phyloP scores from a whole-genome alignment of 1,284 basidiomycete genomes.

The Irpex sp. region DNA sequence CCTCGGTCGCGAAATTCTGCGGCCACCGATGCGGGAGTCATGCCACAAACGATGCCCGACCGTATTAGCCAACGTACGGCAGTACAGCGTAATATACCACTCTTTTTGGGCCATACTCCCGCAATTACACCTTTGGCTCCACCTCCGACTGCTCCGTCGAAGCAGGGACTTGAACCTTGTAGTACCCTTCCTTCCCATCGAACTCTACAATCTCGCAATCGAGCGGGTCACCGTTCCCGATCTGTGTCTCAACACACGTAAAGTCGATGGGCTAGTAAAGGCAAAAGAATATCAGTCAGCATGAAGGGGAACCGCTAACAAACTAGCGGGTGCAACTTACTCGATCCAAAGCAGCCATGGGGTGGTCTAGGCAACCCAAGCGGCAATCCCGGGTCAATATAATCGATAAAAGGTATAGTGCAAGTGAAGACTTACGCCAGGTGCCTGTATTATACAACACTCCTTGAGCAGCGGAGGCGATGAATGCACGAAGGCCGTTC shows the following conservation, averaged over 20 bases:
- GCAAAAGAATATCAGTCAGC: slow-evolving; percentile 7
- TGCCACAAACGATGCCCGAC: too few relatives aligned
- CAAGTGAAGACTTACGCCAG: slow-evolving; percentile 73
- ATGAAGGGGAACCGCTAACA: slow-evolving; percentile 15
- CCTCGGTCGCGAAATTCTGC: too few relatives aligned
- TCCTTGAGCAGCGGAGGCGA: slow-evolving; percentile 77
- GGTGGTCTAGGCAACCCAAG: slow-evolving; percentile 58
- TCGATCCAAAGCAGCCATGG: slow-evolving; percentile 76
- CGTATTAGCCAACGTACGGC: too few relatives aligned
- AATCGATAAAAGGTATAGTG: slow-evolving; percentile 10
- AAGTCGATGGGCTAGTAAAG: slow-evolving; percentile 66
- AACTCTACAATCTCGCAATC: slow-evolving; percentile 80
- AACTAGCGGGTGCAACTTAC: slow-evolving; percentile 33
- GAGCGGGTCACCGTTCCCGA: slow-evolving; percentile 63
- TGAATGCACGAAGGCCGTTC: slow-evolving; percentile 72
- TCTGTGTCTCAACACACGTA: slow-evolving; percentile 81
- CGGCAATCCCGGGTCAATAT: background rate
- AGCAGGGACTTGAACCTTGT: slow-evolving; percentile 34
- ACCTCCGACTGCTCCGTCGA: background rate
- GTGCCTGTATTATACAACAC: slow-evolving; percentile 78
- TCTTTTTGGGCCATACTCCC: too few relatives aligned
- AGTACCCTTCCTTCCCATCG: slow-evolving; percentile 30
- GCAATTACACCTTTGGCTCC: background rate
- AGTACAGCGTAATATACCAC: too few relatives aligned
- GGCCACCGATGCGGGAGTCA: too few relatives aligned